phyloP scores from a whole-genome alignment of 257 asterid genomes.

The Lantana camara region DNA sequence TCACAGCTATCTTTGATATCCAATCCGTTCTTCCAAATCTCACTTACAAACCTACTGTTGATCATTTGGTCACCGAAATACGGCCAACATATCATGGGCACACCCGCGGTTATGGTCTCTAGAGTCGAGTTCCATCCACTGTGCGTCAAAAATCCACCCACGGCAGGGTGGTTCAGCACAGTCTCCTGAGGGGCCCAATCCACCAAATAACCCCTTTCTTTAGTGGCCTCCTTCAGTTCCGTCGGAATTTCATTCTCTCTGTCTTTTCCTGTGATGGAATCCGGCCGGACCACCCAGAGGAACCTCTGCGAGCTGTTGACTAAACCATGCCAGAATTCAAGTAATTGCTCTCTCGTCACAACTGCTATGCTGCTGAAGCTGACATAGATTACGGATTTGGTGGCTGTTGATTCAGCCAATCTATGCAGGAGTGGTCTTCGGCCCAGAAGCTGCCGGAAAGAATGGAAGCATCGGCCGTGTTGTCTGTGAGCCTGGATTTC shows the following conservation, averaged over 20 bases:
- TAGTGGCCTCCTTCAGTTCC: slow-evolving; percentile 24
- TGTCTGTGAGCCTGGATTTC: slow-evolving; percentile 21
- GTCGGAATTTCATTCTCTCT: neutral
- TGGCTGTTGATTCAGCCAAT: slow-evolving; percentile 27
- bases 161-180: slow-evolving; percentile 31
- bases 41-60: slow-evolving; percentile 40
- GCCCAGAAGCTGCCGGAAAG: too few relatives aligned
- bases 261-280: slow-evolving; percentile 17
- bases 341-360: slow-evolving; percentile 28
- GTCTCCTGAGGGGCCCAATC: slow-evolving; percentile 39
- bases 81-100: slow-evolving; percentile 46
- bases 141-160: slow-evolving; percentile 39
- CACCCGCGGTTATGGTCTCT: slow-evolving; percentile 25
- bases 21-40: slow-evolving; percentile 46
- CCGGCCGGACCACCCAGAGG: too few relatives aligned
- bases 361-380: slow-evolving; percentile 40
- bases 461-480: slow-evolving; percentile 1
- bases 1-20: slow-evolving; percentile 40
- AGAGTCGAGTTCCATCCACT: too few relatives aligned
- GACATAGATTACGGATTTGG: slow-evolving; percentile 35
- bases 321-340: too few relatives aligned
- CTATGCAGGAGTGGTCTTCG: slow-evolving; percentile 32
- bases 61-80: slow-evolving; percentile 33
- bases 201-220: slow-evolving; percentile 34
- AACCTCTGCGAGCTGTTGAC: too few relatives aligned